These are phyloP conservation scores for Sorghum bicolor DNA, from an alignment of 176 grass and related monocot species.

Conservation along the genomic window Sorghum_bicolor_NCBIv3 NC_012874.2:54501-55000, in stretches of 20 bases:
- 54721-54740: conserved; percentile 34
- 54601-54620: conserved; percentile 11
- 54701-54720: conserved; percentile 32
- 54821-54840: conserved; percentile 39
- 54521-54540: conserved; percentile 28
- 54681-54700: conserved; percentile 23
- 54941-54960: conserved; percentile 20
- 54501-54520: conserved; percentile 49
- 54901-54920: conserved; percentile 55
- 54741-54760: conserved; percentile 94
- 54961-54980: conserved; percentile 48
- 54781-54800: not conserved
- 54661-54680: conserved; percentile 15
- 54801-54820: not conserved
- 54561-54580: conserved; percentile 12
- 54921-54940: conserved; percentile 45
- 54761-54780: conserved; percentile 52
- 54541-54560: conserved; percentile 24
- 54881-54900: conserved; percentile 41
- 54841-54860: conserved; percentile 33
- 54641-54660: conserved; percentile 24
- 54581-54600: not conserved
- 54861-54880: conserved; percentile 38
- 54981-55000: conserved; percentile 46
- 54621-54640: not conserved